Evolutionary conservation across 169 alveolate genomes (phyloP).

Genomic region (Theileria orientalis): DNA sequence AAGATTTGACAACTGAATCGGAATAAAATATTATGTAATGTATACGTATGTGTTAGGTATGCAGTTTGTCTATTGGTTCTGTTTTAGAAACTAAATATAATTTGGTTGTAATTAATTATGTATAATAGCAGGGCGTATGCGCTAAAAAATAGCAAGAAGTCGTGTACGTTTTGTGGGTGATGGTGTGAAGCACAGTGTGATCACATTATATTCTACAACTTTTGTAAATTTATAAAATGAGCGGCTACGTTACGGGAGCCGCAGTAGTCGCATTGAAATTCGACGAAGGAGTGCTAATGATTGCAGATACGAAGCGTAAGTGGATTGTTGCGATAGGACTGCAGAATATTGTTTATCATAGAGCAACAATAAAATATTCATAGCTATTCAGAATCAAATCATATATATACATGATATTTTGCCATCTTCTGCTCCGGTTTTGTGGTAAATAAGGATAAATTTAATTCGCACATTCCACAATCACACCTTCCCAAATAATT

Average conservation of each 20-base stretch:
- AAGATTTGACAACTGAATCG: slow-evolving; percentile 55
- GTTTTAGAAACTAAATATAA: no score
- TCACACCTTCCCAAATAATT: background rate
- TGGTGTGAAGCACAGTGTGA: no score
- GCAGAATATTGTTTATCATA: background rate
- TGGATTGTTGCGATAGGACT: background rate
- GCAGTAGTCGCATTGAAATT: slow-evolving; percentile 61
- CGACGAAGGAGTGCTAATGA: slow-evolving; percentile 62
- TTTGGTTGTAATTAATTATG: no score
- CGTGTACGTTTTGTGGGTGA: no score
- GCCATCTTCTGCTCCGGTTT: no score
- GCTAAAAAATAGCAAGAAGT: no score
- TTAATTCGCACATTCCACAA: background rate
- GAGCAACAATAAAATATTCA: no score
- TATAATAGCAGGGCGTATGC: no score
- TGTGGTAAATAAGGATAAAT: background rate
- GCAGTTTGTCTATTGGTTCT: background rate
- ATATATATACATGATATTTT: background rate
- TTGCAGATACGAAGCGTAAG: slow-evolving; percentile 66
- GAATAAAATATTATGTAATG: slow-evolving; percentile 15
- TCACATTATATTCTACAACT: no score
- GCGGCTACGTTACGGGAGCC: slow-evolving; percentile 59
- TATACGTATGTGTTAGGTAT: no score
- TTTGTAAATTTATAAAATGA: slow-evolving; percentile 17
- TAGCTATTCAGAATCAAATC: background rate